Evolutionary conservation across 495 filamentous ascomycete genomes (phyloP), one percentile per base, ranked within the genome.

Genomic region (Aspergillus haitiensis): DNA sequence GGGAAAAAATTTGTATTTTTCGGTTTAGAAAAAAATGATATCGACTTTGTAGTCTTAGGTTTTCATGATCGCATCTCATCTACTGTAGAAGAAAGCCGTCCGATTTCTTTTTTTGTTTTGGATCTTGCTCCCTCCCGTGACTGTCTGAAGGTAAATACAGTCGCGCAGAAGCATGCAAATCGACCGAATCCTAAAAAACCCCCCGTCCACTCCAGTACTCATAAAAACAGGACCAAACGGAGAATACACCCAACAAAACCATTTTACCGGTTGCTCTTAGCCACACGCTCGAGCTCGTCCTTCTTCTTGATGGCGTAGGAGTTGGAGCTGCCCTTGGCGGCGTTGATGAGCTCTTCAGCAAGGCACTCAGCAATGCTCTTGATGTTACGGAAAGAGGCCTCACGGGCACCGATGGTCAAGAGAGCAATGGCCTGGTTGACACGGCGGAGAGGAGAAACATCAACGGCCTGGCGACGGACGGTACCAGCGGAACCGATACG

Each of bases 251-350:
- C 71, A 75, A 72, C 65, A 70, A 64, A 68, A 64, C 58, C 71
- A 70, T 66, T 79, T 79, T 98, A 98, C 88, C 94, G 90, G 87
- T 98, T 98, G 82, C 86, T 90, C 91, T 98, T 98, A 79, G 94
- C 94, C 75, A 98, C 94, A 89, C 94, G 94, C 88, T 98, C 94
- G 81, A 99, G 78, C 88, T 99, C 95, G 78, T 99, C 94, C 92
- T 99, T 99, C 91, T 99, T 99, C 91, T 99, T 99, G 85, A 99
- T 99, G 64, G 94, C 94, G 75, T 98, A 99, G 64, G 91, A 96
- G 90, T 99, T 99, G 80, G 89, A 93, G 87, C 89, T 93, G 67
- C 94, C 94, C 90, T 99, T 99, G 75, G 95, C 94, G 73, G 95
- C 95, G 85, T 99, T 99, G 87, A 99, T 97, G 74, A 99, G 86